phyloP scores from a whole-genome alignment of 768 basidiomycete genomes.

The Leccinum rimulosum region DNA sequence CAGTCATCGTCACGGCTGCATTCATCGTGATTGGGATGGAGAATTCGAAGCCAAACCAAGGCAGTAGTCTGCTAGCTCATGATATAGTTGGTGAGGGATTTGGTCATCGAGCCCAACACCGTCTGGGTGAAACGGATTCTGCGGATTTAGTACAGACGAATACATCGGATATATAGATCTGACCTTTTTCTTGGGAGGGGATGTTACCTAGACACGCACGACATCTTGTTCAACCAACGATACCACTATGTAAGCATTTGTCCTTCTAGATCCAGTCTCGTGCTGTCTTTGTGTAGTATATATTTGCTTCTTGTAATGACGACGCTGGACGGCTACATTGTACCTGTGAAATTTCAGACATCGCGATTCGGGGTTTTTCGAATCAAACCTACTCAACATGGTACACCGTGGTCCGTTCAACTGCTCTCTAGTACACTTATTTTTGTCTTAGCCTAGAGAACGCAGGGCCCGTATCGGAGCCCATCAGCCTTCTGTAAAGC shows the following conservation, averaged over 20 bases:
- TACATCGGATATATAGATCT: slow-evolving; percentile 1
- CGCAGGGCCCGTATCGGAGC: slow-evolving; percentile 41
- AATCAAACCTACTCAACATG: slow-evolving; percentile 11
- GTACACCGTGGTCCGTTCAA: slow-evolving; percentile 11
- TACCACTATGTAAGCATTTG: background rate
- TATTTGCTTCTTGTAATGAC: background rate
- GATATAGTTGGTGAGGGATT: slow-evolving; percentile 4
- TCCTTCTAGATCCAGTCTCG: background rate
- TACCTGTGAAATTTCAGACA: background rate
- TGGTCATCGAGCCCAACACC: slow-evolving; percentile 1
- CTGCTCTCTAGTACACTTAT: slow-evolving; percentile 9
- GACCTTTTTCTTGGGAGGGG: background rate
- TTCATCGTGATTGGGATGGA: slow-evolving; percentile 74
- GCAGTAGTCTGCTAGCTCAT: slow-evolving; percentile 2
- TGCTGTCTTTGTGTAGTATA: background rate
- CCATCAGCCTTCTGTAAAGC: slow-evolving; percentile 53
- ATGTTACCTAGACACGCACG: background rate
- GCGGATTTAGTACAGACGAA: slow-evolving; percentile 7
- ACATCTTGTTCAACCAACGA: background rate
- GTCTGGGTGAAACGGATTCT: slow-evolving; percentile 7
- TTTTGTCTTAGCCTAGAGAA: slow-evolving; percentile 30
- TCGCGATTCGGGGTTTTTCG: background rate
- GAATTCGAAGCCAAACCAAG: slow-evolving; percentile 43
- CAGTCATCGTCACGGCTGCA: slow-evolving; percentile 67
- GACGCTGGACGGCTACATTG: background rate